Evolutionary conservation across 495 filamentous ascomycete species (phyloP).

Genomic region (Aspergillus affinis): DNA sequence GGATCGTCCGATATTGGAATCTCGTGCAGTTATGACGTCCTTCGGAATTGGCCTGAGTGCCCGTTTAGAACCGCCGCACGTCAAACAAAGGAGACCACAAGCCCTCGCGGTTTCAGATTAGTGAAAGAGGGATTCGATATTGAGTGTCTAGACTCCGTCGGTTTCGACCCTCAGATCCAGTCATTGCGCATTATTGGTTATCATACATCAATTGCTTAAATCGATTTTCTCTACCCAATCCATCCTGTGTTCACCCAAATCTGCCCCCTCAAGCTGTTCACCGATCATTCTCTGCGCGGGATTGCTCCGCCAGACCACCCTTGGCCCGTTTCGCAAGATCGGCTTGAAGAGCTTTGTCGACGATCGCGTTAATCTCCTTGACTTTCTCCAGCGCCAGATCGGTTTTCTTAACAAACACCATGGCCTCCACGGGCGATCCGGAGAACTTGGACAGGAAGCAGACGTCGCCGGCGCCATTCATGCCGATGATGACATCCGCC

Average conservation of each 20-base stretch:
- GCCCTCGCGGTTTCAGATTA: too few species aligned
- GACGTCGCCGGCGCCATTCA: conserved; percentile 88
- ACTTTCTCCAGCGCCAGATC: conserved; percentile 71
- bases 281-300: conserved; percentile 80
- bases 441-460: conserved; percentile 89
- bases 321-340: conserved; percentile 75
- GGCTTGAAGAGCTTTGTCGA: conserved; percentile 70
- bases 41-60: not conserved
- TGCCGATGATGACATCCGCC: conserved; percentile 77
- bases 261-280: conserved; percentile 13
- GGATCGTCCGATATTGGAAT: too few species aligned
- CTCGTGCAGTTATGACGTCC: not conserved
- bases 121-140: too few species aligned
- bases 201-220: too few species aligned
- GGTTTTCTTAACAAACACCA: conserved; percentile 69
- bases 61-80: too few species aligned
- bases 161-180: too few species aligned
- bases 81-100: not conserved
- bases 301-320: conserved; percentile 70
- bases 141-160: too few species aligned
- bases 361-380: conserved; percentile 68
- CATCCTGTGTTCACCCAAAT: not conserved
- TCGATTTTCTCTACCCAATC: too few species aligned
- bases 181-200: too few species aligned
- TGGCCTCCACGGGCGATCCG: conserved; percentile 74